Base-by-base conservation (phyloP, 2,329 filamentous ascomycete genomes). In the Talaromyces amestolkiae region DNA sequence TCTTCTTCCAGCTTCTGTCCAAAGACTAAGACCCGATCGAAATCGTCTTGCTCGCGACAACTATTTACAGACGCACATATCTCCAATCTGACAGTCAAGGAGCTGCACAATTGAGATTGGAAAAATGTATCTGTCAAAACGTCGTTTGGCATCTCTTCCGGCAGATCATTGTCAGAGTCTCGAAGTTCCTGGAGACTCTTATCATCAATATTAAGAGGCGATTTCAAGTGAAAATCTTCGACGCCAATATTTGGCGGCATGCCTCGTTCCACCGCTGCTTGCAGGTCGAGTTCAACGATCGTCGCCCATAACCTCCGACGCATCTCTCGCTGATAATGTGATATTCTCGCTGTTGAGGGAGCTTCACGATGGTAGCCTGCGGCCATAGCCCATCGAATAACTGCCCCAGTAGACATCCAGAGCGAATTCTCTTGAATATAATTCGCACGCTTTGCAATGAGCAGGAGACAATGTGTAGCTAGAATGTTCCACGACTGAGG, bases 251-350 rank as follows among this genome's bases (percentile, higher is more conserved):
- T 77, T 49, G 84, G 81, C 2, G 82, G 80, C 77, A 87, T 83
- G 0, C 86, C 86, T 17, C 79, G 78, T 67, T 87, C 85, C 13
- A 87, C 74, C 0, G 84, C 83, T 0, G 83, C 79, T 68, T 87
- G 85, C 2, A 87, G 72, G 63, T 87, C 85, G 22, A 87, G 72
- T 69, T 87, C 86, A 13, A 84, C 73, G 11, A 86, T 83, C 1
- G 85, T 86, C 2, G 78, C 79, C 86, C 86, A 88, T 3, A 88
- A 75, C 53, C 86, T 79, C 63, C 84, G 79, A 63, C 85, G 80
- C 81, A 81, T 80, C 66, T 81, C 79, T 63, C 76, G 75, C 37
- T 79, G 77, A 64, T 80, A 80, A 0, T 71, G 63, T 0, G 78
- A 79, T 17, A 80, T 76, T 10, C 68, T 73, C 5, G 72, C 70